Percentiles rank a stretch among this genome's conserved stretches.
Conservation (phyloP, 2,329 filamentous ascomycete species). For the Ceratocystis alfenasii region DNA sequence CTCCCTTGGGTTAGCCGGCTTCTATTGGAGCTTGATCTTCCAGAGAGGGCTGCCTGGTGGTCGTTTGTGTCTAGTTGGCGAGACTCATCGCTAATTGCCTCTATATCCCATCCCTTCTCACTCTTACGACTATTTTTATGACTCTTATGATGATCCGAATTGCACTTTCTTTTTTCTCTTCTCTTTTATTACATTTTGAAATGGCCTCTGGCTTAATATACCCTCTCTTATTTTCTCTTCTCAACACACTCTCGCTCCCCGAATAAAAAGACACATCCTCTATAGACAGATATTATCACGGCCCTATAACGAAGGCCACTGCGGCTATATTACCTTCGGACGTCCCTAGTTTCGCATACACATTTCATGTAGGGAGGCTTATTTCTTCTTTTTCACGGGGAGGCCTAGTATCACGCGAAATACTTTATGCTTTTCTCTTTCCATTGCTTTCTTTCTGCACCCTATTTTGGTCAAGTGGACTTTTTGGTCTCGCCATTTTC, state of each 20-base stretch:
- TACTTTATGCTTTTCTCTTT: background rate
- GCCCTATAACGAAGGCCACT: background rate
- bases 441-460: background rate
- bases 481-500: background rate
- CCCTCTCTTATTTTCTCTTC: background rate
- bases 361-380: background rate
- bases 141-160: conserved; percentile 13
- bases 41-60: background rate
- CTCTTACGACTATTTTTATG: conserved; percentile 17
- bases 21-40: background rate
- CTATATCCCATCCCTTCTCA: background rate
- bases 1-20: too few relatives aligned
- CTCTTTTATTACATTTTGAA: background rate
- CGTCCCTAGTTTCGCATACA: background rate
- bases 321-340: background rate
- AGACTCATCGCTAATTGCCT: background rate
- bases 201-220: conserved; percentile 6
- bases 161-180: conserved; percentile 3
- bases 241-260: conserved; percentile 1
- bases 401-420: background rate
- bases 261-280: background rate
- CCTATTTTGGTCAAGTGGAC: background rate
- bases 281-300: conserved; percentile 6
- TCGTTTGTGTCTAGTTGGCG: background rate
- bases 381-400: background rate